Conservation (phyloP, 768 basidiomycete species). For the Kwoniella sp. region DNA sequence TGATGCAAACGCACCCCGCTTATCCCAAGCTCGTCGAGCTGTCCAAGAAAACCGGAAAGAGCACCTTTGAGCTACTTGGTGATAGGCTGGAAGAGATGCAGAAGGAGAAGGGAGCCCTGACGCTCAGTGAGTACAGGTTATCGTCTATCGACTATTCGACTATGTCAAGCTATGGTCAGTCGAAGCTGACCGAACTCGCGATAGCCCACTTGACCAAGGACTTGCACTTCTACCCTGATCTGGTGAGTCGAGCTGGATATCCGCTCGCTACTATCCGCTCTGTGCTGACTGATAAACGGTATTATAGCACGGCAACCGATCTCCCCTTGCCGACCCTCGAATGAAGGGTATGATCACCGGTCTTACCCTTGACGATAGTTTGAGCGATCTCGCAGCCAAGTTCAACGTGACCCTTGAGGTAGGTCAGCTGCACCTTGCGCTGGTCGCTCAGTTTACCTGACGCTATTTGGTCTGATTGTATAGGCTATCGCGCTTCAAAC, state of each 20-base stretch:
- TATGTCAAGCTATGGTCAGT: no score
- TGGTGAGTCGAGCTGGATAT: no score
- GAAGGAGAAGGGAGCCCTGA: slow-evolving; percentile 62
- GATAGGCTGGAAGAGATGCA: slow-evolving; percentile 71
- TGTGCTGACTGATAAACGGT: no score
- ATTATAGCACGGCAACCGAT: slow-evolving; percentile 75
- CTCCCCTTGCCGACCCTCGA: slow-evolving; percentile 89
- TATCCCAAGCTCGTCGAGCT: slow-evolving; percentile 69
- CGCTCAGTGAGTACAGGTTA: slow-evolving; percentile 60
- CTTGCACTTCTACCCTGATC: slow-evolving; percentile 91
- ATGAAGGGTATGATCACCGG: slow-evolving; percentile 93
- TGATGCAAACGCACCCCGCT: slow-evolving; percentile 87
- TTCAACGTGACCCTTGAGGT: slow-evolving; percentile 85
- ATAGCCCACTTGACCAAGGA: slow-evolving; percentile 79
- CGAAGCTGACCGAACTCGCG: slow-evolving; percentile 1
- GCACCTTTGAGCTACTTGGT: slow-evolving; percentile 63
- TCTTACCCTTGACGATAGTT: slow-evolving; percentile 72
- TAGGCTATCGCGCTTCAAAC: slow-evolving; percentile 88
- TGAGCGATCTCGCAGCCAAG: slow-evolving; percentile 81
- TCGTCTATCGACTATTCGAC: no score
- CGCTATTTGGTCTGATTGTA: slow-evolving; percentile 9
- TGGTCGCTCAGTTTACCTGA: background rate
- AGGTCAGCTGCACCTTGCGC: slow-evolving; percentile 6
- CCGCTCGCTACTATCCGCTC: no score
- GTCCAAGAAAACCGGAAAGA: slow-evolving; percentile 61